phyloP scores from a whole-genome alignment of 768 basidiomycete genomes.

The Lactarius trivialis region DNA sequence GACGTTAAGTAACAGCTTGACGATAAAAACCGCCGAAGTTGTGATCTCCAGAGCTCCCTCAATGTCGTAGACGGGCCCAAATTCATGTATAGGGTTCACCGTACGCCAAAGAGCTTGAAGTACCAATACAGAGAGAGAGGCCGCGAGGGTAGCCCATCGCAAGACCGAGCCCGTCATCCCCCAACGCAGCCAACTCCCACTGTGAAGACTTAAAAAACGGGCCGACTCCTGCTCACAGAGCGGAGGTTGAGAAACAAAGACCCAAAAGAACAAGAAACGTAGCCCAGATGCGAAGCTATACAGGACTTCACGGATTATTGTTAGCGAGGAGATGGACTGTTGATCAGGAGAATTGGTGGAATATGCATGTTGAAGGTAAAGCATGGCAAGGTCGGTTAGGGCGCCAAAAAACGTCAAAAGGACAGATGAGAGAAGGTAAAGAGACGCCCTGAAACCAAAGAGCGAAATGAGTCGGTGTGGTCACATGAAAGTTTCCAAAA shows the following conservation, averaged over 20 bases:
- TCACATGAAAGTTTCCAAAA: not conserved
- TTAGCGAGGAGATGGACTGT: constrained; percentile 33
- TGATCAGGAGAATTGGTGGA: constrained; percentile 15
- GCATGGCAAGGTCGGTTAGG: constrained; percentile 54
- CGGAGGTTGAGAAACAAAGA: constrained; percentile 54
- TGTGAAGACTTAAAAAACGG: constrained; percentile 30
- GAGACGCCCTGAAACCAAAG: constrained; percentile 29
- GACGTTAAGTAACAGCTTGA: constrained; percentile 57
- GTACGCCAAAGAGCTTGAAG: constrained; percentile 64
- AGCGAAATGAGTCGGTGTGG: not conserved
- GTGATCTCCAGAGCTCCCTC: constrained; percentile 54
- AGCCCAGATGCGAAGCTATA: constrained; percentile 51
- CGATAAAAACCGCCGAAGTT: constrained; percentile 49
- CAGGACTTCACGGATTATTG: constrained; percentile 51
- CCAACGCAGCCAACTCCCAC: constrained; percentile 62
- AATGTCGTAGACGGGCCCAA: constrained; percentile 48
- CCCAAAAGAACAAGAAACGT: constrained; percentile 65
- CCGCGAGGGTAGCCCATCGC: constrained; percentile 44
- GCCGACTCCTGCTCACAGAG: constrained; percentile 32
- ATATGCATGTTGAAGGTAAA: constrained; percentile 33
- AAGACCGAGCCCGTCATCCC: constrained; percentile 47
- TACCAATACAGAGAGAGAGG: constrained; percentile 41
- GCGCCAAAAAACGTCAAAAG: constrained; percentile 57
- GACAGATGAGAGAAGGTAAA: constrained; percentile 51
- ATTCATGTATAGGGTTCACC: constrained; percentile 31